Conservation (phyloP, 371 early-diverging fungal genomes). For the Encephalitozoon intestinalis region DNA sequence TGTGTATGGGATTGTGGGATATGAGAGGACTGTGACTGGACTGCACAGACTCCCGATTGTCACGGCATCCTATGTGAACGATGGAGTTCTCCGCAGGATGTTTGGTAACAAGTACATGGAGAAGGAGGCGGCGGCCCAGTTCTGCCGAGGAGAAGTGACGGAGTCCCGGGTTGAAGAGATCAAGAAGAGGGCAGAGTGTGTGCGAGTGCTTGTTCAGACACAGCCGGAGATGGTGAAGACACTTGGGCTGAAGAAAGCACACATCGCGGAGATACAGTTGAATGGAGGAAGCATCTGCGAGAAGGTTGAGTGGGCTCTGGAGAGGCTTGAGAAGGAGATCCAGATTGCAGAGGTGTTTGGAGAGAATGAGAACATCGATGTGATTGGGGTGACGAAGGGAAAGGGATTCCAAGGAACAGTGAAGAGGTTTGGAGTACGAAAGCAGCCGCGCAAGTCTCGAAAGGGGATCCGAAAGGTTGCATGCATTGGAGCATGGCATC, state of each 20-base stretch:
- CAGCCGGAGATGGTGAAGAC: conserved; percentile 83
- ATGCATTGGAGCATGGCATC: conserved; percentile 99
- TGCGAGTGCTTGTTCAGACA: conserved; percentile 94
- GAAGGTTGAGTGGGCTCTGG: conserved; percentile 91
- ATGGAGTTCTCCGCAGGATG: conserved; percentile 92
- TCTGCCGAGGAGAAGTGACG: conserved; percentile 68
- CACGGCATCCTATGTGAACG: conserved; percentile 93
- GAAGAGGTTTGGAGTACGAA: conserved; percentile 98
- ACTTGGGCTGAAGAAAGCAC: conserved; percentile 88
- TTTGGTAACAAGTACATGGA: conserved; percentile 77
- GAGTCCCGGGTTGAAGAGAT: conserved; percentile 82
- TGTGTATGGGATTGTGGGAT: conserved; percentile 96
- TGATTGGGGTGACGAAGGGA: conserved; percentile 98
- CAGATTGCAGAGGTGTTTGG: conserved; percentile 77
- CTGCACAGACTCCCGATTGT: conserved; percentile 89
- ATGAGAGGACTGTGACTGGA: conserved; percentile 94
- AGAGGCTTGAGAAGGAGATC: conserved; percentile 91
- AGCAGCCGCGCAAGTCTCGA: conserved; percentile 98
- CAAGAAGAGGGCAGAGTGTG: conserved; percentile 92
- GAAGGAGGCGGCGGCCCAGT: conserved; percentile 96
- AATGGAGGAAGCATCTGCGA: conserved; percentile 93
- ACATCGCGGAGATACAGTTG: conserved; percentile 96
- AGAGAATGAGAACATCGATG: conserved; percentile 94
- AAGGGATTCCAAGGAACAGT: conserved; percentile 98
- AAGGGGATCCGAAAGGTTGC: conserved; percentile 99